Evolutionary conservation across 805 yeast species (phyloP), one percentile per base, ranked within the genome.

Genomic region (Schwanniomyces polymorphus): DNA sequence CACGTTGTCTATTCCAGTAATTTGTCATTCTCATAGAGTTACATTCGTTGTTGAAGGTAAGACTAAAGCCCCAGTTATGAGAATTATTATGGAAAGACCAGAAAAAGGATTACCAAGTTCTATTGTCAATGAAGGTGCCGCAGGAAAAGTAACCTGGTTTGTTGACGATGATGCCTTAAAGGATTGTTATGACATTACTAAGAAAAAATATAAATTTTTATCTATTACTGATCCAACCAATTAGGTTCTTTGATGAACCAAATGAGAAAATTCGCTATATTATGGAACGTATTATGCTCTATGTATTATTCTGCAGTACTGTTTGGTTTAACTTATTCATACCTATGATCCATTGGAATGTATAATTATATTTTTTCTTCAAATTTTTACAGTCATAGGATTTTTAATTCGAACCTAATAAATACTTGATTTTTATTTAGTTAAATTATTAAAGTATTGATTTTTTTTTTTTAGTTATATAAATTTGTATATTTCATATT

Each of bases 11-110:
- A 85, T 92, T 28, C 99, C 98, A 1, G 98, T 92, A 29, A 88
- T 92, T 52, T 87, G 96, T 61, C 97, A 92, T 67, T 86, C 97
- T 1, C 91, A 85, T 59, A 76, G 96, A 59, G 95, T 92, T 18
- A 85, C 97, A 0, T 92, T 92, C 65, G 97, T 92, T 34, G 97
- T 94, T 5, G 97, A 92, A 72, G 99, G 99, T 56, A 82, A 91
- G 39, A 89, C 96, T 21, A 92, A 92, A 69, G 97, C 97, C 2
- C 96, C 96, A 3, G 85, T 92, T 44, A 80, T 92, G 62, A 85
- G 89, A 62, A 88, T 86, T 10, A 91, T 92, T 47, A 87, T 92
- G 90, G 98, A 92, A 71, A 81, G 97, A 62, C 97, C 97, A 2
- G 98, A 94, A 63, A 91, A 91, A 73, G 97, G 97, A 1, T 78